Evolutionary conservation across 2,329 filamentous ascomycete species (phyloP), one percentile per base, ranked within the genome.

Genomic region (Orbilia quercus): DNA sequence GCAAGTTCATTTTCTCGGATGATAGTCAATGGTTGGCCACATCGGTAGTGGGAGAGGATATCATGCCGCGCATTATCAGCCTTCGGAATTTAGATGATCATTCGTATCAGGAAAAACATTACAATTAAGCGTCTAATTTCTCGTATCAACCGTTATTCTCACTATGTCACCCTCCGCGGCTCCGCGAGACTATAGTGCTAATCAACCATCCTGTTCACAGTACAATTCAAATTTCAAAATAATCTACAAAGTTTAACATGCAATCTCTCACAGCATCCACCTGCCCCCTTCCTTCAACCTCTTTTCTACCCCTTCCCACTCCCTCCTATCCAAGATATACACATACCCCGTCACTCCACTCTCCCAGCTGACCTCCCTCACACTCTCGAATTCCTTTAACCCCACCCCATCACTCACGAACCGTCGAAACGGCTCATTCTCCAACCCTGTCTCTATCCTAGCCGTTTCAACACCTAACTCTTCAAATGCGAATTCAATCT

Each of bases 331-430:
- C 18, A 57, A 57, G 1, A 12, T 16, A 44, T 57, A 57, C 2
- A 57, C 36, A 44, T 44, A 57, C 22, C 53, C 53, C 20, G 40
- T 34, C 20, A 28, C 18, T 2, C 53, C 53, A 6, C 28, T 20
- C 36, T 34, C 14, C 40, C 25, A 57, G 28, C 53, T 57, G 44
- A 57, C 53, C 38, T 31, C 38, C 36, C 20, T 18, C 14, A 28
- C 36, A 2, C 11, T 36, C n/a, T 57, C 36, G 16, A 57, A 34
- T 18, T n/a, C 22, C 22, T 22, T 22, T 36, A 57, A 22, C 20
- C 53, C 22, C 12, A 57, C 22, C 22, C 22, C 38, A 57, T 57
- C 53, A 16, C 23, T 18, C 18, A 57, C 36, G 31, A 57, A 57
- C 38, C 23, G 38, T 34, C 53, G 44, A 28, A 57, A 57, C 7